A percentile compares a stretch with the other conserved stretches of the same genome.
Evolutionary conservation across 2,329 filamentous ascomycete species (phyloP).

Genomic region (Trichoderma hamatum): DNA sequence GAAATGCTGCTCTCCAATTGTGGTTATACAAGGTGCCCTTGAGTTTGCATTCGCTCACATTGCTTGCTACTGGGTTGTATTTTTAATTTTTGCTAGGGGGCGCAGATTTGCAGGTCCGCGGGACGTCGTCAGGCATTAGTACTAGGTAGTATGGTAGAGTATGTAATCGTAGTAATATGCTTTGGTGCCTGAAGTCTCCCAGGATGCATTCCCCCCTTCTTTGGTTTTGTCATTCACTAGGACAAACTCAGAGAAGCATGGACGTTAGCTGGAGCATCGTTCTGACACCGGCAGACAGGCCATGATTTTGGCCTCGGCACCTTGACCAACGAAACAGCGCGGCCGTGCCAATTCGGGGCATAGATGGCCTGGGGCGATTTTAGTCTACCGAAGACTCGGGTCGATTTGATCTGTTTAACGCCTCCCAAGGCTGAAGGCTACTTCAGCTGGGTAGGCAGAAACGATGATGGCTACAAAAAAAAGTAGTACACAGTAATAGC

Average conservation of each 20-base stretch:
- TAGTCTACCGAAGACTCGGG: conserved; percentile 47
- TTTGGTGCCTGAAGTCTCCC: neutral
- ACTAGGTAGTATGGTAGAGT: neutral
- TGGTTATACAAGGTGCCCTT: neutral
- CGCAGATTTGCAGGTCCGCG: neutral
- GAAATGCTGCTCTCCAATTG: conserved; percentile 1
- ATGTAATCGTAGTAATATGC: neutral
- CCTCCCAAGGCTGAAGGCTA: conserved; percentile 26
- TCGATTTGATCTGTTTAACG: conserved; percentile 44
- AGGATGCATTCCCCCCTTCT: neutral
- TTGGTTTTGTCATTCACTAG: conserved; percentile 11
- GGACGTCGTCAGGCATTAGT: neutral
- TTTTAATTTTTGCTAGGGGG: neutral
- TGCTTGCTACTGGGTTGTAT: neutral
- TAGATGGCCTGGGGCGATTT: conserved; percentile 33
- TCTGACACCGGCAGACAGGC: conserved; percentile 24
- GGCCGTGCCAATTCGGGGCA: conserved; percentile 31
- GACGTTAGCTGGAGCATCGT: conserved; percentile 24
- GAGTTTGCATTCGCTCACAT: neutral
- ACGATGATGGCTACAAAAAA: neutral
- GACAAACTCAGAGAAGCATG: conserved; percentile 24
- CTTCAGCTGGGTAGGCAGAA: conserved; percentile 5
- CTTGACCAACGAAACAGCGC: conserved; percentile 32
- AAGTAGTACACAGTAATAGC: neutral
- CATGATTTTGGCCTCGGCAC: conserved; percentile 19